Evolutionary conservation across 306 rosid genomes (phyloP), one percentile per base, ranked within the genome.

Genomic region (Herpetospermum pedunculosum): DNA sequence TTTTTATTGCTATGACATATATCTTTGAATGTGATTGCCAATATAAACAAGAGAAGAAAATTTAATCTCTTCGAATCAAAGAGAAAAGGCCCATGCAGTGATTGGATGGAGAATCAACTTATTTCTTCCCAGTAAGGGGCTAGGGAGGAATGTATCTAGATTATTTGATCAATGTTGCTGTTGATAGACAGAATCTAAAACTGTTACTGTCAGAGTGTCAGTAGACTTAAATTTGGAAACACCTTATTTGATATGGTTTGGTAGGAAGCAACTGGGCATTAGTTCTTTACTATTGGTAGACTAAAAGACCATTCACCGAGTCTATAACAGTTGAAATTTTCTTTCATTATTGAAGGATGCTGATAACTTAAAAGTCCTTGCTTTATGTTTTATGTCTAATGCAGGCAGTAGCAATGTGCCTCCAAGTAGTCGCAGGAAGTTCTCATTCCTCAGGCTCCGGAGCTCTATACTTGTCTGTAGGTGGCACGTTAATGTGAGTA

Each of bases 401-500:
- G 53, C 72, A 93, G 98, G 96, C 97, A 8, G 80, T 85, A 30
- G 75, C 98, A 54, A 87, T 88, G 98, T 67, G 76, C 50, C 8
- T 93, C 83, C 98, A 93, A 87, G 92, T 85, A 57, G 72, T 83
- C 5, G 98, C 89, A 26, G 92, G 92, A 72, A 93, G 85, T 83
- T 60, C 80, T 37, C 76, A 79, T 34, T 76, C 84, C 49, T 78
- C 92, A 73, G 69, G 53, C 6, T 44, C 81, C 58, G 90, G 89
- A 78, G 83, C 87, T 19, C 30, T 86, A 78, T 90, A 86, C 80
- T 81, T 90, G 37, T 88, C 97, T 76, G 92, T 93, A 74, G 98
- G 97, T 70, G 96, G 98, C 88, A 93, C 88, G 87, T 81, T 93
- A 70, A 58, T 88, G 98, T 93, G 80, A 93, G 98, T 89, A 57